Evolutionary conservation across 768 basidiomycete genomes (phyloP).

Genomic region (Phylloporus rhodoxanthus): DNA sequence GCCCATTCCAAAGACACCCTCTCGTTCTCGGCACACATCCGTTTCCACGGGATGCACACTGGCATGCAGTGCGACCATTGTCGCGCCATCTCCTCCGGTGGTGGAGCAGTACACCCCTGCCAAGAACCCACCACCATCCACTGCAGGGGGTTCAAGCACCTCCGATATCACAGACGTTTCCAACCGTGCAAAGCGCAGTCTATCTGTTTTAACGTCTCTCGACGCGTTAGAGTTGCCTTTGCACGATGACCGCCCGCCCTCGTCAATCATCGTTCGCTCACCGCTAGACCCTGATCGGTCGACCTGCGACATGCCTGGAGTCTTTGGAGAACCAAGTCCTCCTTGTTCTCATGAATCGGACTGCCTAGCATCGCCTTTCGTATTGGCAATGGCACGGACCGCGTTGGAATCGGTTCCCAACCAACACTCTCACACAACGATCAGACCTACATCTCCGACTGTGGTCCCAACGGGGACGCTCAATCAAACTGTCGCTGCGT

Average conservation of each 20-base stretch:
- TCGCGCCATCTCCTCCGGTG: constrained; percentile 3
- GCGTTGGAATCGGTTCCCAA: neutral
- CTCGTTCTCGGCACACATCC: constrained; percentile 17
- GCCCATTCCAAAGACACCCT: constrained; percentile 15
- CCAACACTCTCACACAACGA: neutral
- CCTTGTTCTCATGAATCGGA: constrained; percentile 6
- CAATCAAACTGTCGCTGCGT: neutral
- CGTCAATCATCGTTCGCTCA: constrained; percentile 21
- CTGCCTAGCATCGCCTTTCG: constrained; percentile 13
- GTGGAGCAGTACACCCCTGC: constrained; percentile 2
- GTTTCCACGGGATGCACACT: constrained; percentile 13
- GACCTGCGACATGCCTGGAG: neutral
- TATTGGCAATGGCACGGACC: constrained; percentile 1
- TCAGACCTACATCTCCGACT: constrained; percentile 1
- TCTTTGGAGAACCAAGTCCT: neutral
- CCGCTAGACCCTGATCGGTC: constrained; percentile 7
- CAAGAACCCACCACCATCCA: neutral
- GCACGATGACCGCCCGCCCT: constrained; percentile 12
- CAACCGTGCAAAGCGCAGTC: neutral
- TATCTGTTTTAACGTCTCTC: constrained; percentile 5
- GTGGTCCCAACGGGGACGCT: neutral
- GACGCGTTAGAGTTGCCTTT: constrained; percentile 12
- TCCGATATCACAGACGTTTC: constrained; percentile 1
- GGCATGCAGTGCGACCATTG: constrained; percentile 12
- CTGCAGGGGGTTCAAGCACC: neutral